Base-by-base conservation (phyloP, 495 filamentous ascomycete species). In the Neurospora sp. region DNA sequence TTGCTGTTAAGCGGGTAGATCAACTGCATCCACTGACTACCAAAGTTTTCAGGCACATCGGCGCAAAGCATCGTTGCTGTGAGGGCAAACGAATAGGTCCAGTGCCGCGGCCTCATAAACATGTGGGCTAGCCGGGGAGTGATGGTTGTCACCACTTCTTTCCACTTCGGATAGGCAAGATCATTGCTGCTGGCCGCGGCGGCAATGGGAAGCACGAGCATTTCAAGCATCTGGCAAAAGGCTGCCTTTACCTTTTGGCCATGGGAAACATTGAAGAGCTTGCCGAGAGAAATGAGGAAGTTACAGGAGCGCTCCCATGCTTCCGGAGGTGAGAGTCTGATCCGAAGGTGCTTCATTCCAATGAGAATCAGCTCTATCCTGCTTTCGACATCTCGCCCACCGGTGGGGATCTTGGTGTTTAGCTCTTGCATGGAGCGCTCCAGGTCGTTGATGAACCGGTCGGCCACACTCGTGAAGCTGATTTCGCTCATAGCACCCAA, bases 401-500 rank as follows among this genome's bases (percentile, higher is more conserved):
- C 73, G 5, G 82, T 79, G 23, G 88, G 86, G 9, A 86, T 90
- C 72, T 92, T 93, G n/a, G 87, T 77, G 4, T 84, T 83, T 72
- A 94, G 85, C 5, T 93, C 90, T 76, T 90, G 90, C 72, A 97
- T 89, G 11, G 89, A 90, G 27, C 86, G 87, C 70, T 93, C 91
- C 5, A 99, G 87, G 79, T 98, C 94, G 27, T 81, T 81, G 72
- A 96, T 82, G 79, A 96, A 99, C 31, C 92, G 89, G 71, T 90
- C 88, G 35, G 92, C 88, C 39, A 99, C 95, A 74, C 89, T 92
- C 38, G 89, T 83, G 81, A 99, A 97, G 78, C 94, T 93, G 75
- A 93, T 88, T 71, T 91, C 92, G 81, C 96, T 97, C 94, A 99
- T 97, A 35, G 92, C 94, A 16, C 96, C 96, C 12, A 99, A 85